Evolutionary conservation across 805 yeast species (phyloP), one percentile per base, ranked within the genome.

Genomic region (Saccharomycopsis sp.): DNA sequence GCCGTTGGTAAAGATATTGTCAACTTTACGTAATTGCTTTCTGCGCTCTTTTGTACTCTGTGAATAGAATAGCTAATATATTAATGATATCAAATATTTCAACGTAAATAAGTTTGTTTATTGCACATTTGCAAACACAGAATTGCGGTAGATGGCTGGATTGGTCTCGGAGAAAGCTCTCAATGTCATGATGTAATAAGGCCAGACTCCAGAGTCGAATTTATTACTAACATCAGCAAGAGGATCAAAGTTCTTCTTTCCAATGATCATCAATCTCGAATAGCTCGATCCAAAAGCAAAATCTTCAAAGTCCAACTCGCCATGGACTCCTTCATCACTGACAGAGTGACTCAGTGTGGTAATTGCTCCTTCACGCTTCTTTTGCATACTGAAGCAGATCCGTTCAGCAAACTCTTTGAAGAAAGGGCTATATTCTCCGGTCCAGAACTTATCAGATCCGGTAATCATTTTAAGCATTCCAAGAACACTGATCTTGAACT

Each of bases 251-350:
- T 85, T 78, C 62, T 78, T 82, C 15, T 72, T 72, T 38, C 81
- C 77, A 53, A 91, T 84, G 1, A 87, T 80, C 0, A 80, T 82
- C 60, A 94, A 75, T 67, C 81, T 84, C 56, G 96, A 88, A 71
- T 82, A 94, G 56, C 85, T 83, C 0, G 97, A 86, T 1, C 98
- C 98, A 72, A 92, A 94, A 1, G 94, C 77, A 54, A 86, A 79
- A 62, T 91, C 96, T 56, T 87, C 91, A 34, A 80, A 65, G 63
- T 85, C 86, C 20, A 79, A 66, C 54, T 80, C 84, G 47, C 70
- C 70, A 41, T 75, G 72, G 29, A 56, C 67, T 17, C 63, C 61
- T 47, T 74, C 70, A 2, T 72, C 60, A 58, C 73, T 74, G 1
- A 72, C 77, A 52, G 75, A 47, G 76, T 74, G n/a, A 66, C 49